A percentile compares a stretch with the other conserved stretches of the same genome.
Conservation (phyloP, 768 basidiomycete species). For the Hygrocybe coccinea region DNA sequence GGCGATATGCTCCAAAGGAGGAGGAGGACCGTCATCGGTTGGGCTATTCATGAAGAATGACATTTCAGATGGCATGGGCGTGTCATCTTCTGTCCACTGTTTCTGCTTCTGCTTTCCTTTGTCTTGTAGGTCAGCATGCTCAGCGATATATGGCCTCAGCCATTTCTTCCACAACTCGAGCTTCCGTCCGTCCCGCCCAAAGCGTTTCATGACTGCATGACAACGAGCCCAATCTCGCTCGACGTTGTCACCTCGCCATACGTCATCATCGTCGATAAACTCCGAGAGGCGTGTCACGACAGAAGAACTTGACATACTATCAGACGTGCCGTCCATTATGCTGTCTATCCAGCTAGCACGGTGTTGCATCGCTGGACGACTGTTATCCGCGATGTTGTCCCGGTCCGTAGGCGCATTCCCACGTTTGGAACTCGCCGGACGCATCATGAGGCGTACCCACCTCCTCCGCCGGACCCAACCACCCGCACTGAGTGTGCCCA, state of each 20-base stretch:
- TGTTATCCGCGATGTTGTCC: neutral
- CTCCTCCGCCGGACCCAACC: constrained; percentile 73
- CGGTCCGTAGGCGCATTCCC: constrained; percentile 16
- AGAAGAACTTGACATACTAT: neutral
- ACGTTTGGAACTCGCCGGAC: constrained; percentile 40
- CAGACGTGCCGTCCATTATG: neutral
- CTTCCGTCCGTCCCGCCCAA: constrained; percentile 65
- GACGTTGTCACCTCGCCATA: constrained; percentile 51
- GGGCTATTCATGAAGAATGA: constrained; percentile 10
- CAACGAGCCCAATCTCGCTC: constrained; percentile 60
- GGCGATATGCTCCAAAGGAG: constrained; percentile 42
- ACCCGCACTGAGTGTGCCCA: constrained; percentile 56
- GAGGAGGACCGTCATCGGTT: constrained; percentile 15
- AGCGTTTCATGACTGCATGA: constrained; percentile 44
- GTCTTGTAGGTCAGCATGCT: constrained; percentile 10
- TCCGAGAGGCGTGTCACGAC: neutral
- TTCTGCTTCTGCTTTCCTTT: constrained; percentile 37
- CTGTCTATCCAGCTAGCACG: constrained; percentile 3
- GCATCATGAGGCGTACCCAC: constrained; percentile 85
- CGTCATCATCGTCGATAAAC: constrained; percentile 24
- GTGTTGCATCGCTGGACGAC: neutral
- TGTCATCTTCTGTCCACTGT: constrained; percentile 46
- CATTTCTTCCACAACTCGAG: constrained; percentile 73
- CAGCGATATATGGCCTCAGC: constrained; percentile 45
- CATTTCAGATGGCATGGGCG: constrained; percentile 27